Evolutionary conservation across 202 grass and related monocot genomes (phyloP), one percentile per base, ranked within the genome.

Genomic region (Zoysia matrella): DNA sequence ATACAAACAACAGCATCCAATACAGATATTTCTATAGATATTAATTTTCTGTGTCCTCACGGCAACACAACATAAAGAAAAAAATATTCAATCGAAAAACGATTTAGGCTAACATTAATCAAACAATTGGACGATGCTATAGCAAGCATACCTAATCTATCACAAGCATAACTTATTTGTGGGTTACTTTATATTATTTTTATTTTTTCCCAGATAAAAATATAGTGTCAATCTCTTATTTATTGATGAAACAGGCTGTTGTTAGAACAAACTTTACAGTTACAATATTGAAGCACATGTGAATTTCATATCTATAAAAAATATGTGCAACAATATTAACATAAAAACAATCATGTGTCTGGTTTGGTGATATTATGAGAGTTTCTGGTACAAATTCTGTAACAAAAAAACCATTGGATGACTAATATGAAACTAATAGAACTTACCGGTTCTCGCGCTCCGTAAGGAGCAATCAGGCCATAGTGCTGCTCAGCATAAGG

Each of bases 401-500:
- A 40, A 67, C 1, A 80, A 8, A 77, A 46, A 80, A 45, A n/a
- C 66, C 9, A 44, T 41, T 52, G 49, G 14, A 52, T 46, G 43
- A 11, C 16, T 82, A 8, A 47, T 8, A 18, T 41, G 13, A 65
- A 47, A 82, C 13, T 7, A 82, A 73, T 60, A 64, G n/a, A 81
- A 36, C 83, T 0, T 86, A 90, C 88, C 74, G 5, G 49, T 45
- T 79, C 43, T 56, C 74, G 72, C 74, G 78, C n/a, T 73, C 81
- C 90, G 63, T 82, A 91, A 67, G 85, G 77, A 57, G 92, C 49
- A 91, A 90, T 75, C 47, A 91, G 54, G 39, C 92, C 90, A 74
- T 91, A 93, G 16, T 81, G 90, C 64, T 91, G 92, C 70, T 94
- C 90, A 73, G 76, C 60, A 73, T 88, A 88, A 78, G 85, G 56